These are phyloP conservation scores for Fusarium subtropicale DNA, from an alignment of 2,329 filamentous ascomycete genomes.

Conservation along the genomic window DNA sequence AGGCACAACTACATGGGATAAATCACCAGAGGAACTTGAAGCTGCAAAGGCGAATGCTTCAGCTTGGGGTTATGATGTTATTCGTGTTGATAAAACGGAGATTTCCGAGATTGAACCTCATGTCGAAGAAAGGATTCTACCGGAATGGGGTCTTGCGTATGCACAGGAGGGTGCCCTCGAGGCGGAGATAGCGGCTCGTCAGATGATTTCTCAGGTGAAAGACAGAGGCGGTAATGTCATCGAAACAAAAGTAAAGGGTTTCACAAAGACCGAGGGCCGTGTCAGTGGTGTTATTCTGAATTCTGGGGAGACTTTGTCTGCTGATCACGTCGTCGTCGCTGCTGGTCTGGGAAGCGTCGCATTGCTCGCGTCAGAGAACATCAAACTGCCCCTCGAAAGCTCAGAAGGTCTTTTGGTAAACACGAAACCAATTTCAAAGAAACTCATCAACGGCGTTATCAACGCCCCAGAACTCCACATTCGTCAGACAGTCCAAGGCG, in stretches of 20 bases:
- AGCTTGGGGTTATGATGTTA: slow-evolving; percentile 26
- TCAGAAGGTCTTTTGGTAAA: slow-evolving; percentile 31
- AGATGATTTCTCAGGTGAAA: slow-evolving; percentile 19
- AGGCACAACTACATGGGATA: slow-evolving; percentile 32
- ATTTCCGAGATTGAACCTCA: slow-evolving; percentile 11
- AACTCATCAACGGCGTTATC: slow-evolving; percentile 12
- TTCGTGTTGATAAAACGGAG: neutral
- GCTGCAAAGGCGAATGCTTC: neutral
- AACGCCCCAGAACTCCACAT: slow-evolving; percentile 28
- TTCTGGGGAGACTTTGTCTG: slow-evolving; percentile 10
- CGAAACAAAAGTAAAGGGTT: neutral
- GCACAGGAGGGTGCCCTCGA: slow-evolving; percentile 28
- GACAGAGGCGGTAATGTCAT: neutral
- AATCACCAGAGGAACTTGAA: slow-evolving; percentile 13
- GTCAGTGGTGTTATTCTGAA: slow-evolving; percentile 12
- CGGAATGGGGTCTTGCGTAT: slow-evolving; percentile 24
- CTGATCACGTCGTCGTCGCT: slow-evolving; percentile 27
- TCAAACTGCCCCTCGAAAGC: slow-evolving; percentile 6
- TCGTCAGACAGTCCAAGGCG: slow-evolving; percentile 26
- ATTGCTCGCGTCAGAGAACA: slow-evolving; percentile 14
- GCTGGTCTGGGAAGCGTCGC: slow-evolving; percentile 29
- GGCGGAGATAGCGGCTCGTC: slow-evolving; percentile 21
- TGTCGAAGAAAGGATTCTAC: slow-evolving; percentile 7
- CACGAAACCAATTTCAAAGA: slow-evolving; percentile 17
- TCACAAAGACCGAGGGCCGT: neutral